phyloP scores from a whole-genome alignment of 257 asterid genomes.

The Penstemon eatonii region DNA sequence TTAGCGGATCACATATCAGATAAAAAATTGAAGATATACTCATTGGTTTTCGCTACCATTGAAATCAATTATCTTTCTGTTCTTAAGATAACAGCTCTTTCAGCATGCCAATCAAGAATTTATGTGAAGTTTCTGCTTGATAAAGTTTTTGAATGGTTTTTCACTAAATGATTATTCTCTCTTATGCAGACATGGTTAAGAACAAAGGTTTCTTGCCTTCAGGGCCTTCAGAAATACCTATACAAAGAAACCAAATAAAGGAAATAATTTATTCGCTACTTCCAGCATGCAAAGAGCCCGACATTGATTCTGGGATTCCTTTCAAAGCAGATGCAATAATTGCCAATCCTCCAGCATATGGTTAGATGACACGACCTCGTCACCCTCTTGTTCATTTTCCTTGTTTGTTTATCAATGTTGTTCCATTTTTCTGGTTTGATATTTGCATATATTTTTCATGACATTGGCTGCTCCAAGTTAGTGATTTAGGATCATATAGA shows the following conservation, averaged over 20 bases:
- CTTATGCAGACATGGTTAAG: slow-evolving; percentile 85
- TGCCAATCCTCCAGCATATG: slow-evolving; percentile 48
- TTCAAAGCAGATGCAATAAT: slow-evolving; percentile 92
- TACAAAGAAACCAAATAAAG: slow-evolving; percentile 81
- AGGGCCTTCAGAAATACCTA: slow-evolving; percentile 94
- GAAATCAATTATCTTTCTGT: slow-evolving; percentile 7
- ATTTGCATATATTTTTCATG: no score
- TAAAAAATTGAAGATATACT: no score
- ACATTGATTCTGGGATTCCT: slow-evolving; percentile 76
- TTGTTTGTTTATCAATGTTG: not conserved
- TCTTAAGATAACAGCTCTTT: not conserved
- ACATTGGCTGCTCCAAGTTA: no score
- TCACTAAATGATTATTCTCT: slow-evolving; percentile 11
- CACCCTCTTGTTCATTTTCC: not conserved
- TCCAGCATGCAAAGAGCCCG: slow-evolving; percentile 91
- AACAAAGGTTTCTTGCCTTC: slow-evolving; percentile 99
- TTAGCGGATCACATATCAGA: no score
- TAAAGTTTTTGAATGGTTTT: not conserved
- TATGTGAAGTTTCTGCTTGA: not conserved
- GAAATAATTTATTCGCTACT: slow-evolving; percentile 78
- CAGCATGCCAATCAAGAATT: not conserved
- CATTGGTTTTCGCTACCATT: not conserved
- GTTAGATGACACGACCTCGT: slow-evolving; percentile 2
- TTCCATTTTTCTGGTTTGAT: not conserved
- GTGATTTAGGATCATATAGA: no score